These are phyloP conservation scores for Microdochium bolleyi DNA, from an alignment of 2,329 filamentous ascomycete species.

Conservation along the genomic window DNA sequence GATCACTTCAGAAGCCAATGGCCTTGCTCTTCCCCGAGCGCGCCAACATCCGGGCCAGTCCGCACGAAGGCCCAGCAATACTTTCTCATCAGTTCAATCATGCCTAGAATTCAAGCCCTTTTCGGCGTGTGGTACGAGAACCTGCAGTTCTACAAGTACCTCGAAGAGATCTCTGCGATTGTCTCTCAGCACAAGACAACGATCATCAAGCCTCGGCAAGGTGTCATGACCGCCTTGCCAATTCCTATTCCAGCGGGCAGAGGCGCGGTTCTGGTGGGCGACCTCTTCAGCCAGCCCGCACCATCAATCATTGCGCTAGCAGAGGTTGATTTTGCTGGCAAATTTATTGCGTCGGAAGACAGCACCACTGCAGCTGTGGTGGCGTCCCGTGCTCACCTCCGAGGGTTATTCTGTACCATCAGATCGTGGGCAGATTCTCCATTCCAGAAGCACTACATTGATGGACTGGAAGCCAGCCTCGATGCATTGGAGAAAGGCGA, in stretches of 20 bases:
- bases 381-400: background rate
- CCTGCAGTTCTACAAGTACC: background rate
- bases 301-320: background rate
- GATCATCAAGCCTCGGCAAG: background rate
- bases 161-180: background rate
- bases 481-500: background rate
- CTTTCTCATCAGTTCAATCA: background rate
- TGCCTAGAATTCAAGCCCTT: background rate
- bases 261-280: background rate
- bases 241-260: background rate
- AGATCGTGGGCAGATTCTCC: background rate
- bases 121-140: background rate
- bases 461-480: background rate
- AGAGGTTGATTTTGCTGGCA: background rate
- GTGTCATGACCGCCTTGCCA: background rate
- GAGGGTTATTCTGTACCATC: background rate
- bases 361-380: background rate
- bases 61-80: background rate
- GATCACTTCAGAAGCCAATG: background rate
- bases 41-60: background rate
- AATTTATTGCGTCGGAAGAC: background rate
- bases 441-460: conserved; percentile 3
- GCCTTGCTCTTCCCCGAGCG: background rate
- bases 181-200: background rate
- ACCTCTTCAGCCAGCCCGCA: background rate